phyloP scores from a whole-genome alignment of 208 protist genomes.

The Trypanosoma vivax region DNA sequence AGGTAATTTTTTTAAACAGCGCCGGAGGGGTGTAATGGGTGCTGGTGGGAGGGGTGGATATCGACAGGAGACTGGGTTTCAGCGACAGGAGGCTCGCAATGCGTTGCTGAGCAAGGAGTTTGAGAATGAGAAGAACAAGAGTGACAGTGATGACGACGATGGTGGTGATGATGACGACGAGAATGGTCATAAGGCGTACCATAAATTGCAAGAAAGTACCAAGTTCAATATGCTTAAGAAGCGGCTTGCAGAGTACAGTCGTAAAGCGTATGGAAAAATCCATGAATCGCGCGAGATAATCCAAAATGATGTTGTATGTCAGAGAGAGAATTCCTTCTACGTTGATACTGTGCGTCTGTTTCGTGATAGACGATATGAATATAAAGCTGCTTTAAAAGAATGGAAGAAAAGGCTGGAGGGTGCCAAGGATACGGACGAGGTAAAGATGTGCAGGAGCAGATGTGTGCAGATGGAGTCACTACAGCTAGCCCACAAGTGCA shows the following conservation, averaged over 20 bases:
- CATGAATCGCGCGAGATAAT: slow-evolving; percentile 91
- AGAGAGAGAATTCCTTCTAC: slow-evolving; percentile 99
- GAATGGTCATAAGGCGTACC: slow-evolving; percentile 59
- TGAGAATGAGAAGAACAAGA: slow-evolving; percentile 10
- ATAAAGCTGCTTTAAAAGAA: slow-evolving; percentile 96
- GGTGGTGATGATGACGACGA: slow-evolving; percentile 41
- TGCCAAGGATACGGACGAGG: slow-evolving; percentile 78
- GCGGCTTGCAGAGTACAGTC: slow-evolving; percentile 95
- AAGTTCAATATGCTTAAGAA: slow-evolving; percentile 93
- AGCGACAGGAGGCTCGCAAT: slow-evolving; percentile 59
- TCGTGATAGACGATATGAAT: slow-evolving; percentile 98
- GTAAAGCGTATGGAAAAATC: slow-evolving; percentile 96
- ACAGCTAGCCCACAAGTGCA: slow-evolving; percentile 99
- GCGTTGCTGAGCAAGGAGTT: slow-evolving; percentile 51
- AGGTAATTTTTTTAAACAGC: slow-evolving; percentile 20
- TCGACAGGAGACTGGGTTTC: slow-evolving; percentile 46
- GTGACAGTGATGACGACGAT: slow-evolving; percentile 17
- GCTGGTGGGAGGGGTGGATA: slow-evolving; percentile 46
- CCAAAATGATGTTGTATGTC: slow-evolving; percentile 95
- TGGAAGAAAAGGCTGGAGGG: slow-evolving; percentile 91
- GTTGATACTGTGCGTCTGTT: slow-evolving; percentile 99
- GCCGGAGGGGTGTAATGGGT: slow-evolving; percentile 22
- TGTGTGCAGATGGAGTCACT: slow-evolving; percentile 99
- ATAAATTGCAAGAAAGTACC: slow-evolving; percentile 86
- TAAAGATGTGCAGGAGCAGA: slow-evolving; percentile 85